Evolutionary conservation across 345 rosid species (phyloP).

Genomic region (Eutrema heterophyllum): DNA sequence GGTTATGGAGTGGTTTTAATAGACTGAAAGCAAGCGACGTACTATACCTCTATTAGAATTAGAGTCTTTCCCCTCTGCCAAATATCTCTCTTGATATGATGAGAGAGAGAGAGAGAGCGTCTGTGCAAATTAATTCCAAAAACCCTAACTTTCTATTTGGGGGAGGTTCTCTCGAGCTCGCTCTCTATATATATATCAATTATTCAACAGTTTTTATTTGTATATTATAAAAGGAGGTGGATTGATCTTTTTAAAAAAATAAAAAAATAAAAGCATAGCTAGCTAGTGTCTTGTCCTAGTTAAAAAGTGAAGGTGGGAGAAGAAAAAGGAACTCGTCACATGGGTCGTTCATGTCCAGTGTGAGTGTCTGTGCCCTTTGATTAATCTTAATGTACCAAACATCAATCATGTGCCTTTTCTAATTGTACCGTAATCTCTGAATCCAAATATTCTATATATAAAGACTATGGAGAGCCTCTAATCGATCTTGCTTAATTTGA

Average conservation of each 20-base stretch:
- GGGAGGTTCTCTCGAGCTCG: neutral
- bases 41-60: conserved; percentile 24
- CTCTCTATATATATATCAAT: too few relatives aligned
- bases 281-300: conserved; percentile 2
- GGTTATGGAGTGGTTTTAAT: conserved; percentile 30
- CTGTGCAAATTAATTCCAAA: conserved; percentile 9
- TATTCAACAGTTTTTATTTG: too few relatives aligned
- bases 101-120: neutral
- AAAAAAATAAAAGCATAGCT: too few relatives aligned
- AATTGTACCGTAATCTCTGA: neutral
- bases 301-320: conserved; percentile 13
- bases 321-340: conserved; percentile 15
- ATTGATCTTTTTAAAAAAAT: neutral
- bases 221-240: neutral
- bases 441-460: neutral
- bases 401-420: neutral
- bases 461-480: neutral
- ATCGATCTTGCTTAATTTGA: neutral
- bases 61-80: conserved; percentile 18
- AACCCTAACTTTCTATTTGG: conserved; percentile 42
- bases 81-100: too few relatives aligned
- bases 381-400: neutral
- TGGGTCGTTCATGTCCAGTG: conserved; percentile 15
- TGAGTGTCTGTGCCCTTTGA: conserved; percentile 25
- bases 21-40: conserved; percentile 28